Base-by-base conservation (phyloP, 1,139 yeast species). In the Pichia inconspicua region DNA sequence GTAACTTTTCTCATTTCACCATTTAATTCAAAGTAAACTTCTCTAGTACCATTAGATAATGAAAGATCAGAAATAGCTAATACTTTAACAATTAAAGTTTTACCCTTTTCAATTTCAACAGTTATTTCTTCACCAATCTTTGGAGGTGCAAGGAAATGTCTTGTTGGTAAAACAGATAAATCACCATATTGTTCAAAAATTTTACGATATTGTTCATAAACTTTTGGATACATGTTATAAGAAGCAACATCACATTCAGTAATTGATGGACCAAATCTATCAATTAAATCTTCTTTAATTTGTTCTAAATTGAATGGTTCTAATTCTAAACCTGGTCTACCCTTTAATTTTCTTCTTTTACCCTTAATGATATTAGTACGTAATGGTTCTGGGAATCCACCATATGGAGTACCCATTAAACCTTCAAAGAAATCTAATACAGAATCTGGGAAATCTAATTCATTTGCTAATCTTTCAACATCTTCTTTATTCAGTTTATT, bases 321-420 rank as follows among this genome's bases (percentile, higher is more conserved):
- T 64, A 92, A 73, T 59, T 80, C 80, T 65, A 90, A 79, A 53
- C 98, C 99, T 43, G 99, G 98, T 69, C 98, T 84, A 59, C 76
- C 73, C 54, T 80, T 78, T 68, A 92, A 80, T 71, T 89, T 88
- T 69, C 86, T 83, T 71, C 99, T 84, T 80, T 89, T 90, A 61
- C 86, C 86, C 65, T 78, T 79, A 65, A 92, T 80, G 54, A 92
- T 78, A 66, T 90, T 86, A 43, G 96, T 75, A 72, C 98, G 83
- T 68, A 92, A 76, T 43, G 99, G 98, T 71, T 92, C 99, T 48
- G 98, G 98, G 95, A 94, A 92, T 8, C 99, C 99, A 58, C 98
- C 98, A 66, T 87, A 89, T 60, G 99, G 99, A 61, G 92, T 92
- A 65, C 99, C 99, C 89, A 94, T 92, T 65, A 92, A 77, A 60